Evolutionary conservation across 768 basidiomycete genomes (phyloP), one percentile per base, ranked within the genome.

Genomic region (Rhizopogon roseolus): DNA sequence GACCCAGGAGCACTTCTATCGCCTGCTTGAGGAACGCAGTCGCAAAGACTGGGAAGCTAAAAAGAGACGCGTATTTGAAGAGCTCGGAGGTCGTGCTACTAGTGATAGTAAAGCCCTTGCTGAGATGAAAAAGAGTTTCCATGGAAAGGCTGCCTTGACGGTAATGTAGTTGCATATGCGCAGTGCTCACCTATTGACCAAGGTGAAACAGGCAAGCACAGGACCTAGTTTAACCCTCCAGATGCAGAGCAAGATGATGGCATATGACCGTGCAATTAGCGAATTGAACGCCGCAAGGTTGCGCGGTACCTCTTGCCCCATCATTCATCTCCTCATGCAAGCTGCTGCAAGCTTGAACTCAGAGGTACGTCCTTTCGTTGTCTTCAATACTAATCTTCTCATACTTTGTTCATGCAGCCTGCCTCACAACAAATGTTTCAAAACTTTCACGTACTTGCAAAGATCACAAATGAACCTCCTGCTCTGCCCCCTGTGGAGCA

Each of bases 241-340:
- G 64, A 89, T 89, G 86, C 93, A 95, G 68, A 84, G 80, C 70
- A 91, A 90, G 71, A 94, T 98, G 94, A 92, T 98, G 88, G 86
- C 84, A 11, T 99, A 98, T 67, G 90, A 95, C 73, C 82, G 84
- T 45, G 85, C 90, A 32, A 75, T 98, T 41, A 75, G 80, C 6
- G 84, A 90, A 22, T 73, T 98, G 49, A 94, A 97, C 72, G 69
- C 76, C 38, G 81, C 89, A 1, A 76, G 93, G 41, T 71, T 86
- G 16, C 81, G 85, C 3, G 86, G 82, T 16, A 83, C 77, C 5
- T 90, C 86, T 2, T 93, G 79, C 67, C 89, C 90, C 6, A 77
- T 93, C 55, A 71, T 93, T 7, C 87, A 91, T 60, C 73, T 83
- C 1, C 76, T 92, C 41, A 79, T 83, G 41, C 79, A 88, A 51